Evolutionary conservation across 2,329 filamentous ascomycete genomes (phyloP).

Genomic region (Fonsecaea nubica): DNA sequence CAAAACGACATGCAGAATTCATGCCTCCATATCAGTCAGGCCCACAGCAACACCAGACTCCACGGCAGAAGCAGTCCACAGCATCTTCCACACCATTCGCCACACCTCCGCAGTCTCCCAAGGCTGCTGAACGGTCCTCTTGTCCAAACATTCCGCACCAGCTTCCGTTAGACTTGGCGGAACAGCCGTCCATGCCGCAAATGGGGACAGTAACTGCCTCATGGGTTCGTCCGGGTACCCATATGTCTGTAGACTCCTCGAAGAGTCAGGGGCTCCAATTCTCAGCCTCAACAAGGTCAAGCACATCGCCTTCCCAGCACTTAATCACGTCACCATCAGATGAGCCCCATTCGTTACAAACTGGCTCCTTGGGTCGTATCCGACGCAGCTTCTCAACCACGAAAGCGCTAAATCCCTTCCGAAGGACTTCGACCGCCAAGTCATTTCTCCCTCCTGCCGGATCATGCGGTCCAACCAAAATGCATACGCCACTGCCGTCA

Average conservation of each 20-base stretch:
- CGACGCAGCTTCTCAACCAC: conserved; percentile 8
- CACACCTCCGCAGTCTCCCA: conserved; percentile 24
- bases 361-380: background rate
- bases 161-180: background rate
- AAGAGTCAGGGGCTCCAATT: background rate
- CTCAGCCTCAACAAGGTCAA: background rate
- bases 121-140: background rate
- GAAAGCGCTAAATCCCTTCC: conserved; percentile 9
- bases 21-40: background rate
- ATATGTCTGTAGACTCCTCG: background rate
- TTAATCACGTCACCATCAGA: background rate
- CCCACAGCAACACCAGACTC: background rate
- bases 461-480: conserved; percentile 12
- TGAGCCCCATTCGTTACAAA: background rate
- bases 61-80: background rate
- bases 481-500: conserved; percentile 13
- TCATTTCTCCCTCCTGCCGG: background rate
- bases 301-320: background rate
- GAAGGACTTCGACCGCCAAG: conserved; percentile 11
- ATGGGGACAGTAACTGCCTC: background rate
- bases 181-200: background rate
- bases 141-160: background rate
- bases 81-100: conserved; percentile 16
- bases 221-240: background rate
- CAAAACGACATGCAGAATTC: conserved; percentile 8